These are phyloP conservation scores for Teunomyces aglyptinius DNA, from an alignment of 805 yeast genomes.

Conservation along the genomic window DNA sequence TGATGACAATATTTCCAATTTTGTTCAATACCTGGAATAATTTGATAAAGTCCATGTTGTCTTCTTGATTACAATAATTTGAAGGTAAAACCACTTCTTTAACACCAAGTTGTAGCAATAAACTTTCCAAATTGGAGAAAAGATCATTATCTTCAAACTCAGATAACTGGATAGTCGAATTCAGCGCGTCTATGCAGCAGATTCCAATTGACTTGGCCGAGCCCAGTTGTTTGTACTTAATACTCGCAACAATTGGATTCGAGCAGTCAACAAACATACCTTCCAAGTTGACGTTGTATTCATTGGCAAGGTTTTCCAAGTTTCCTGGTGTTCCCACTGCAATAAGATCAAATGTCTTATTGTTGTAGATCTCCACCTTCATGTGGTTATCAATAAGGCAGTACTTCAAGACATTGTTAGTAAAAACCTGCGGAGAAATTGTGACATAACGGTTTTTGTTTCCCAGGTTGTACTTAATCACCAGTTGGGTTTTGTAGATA, in stretches of 20 bases:
- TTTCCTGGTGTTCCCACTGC: slow-evolving; percentile 88
- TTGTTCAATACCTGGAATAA: slow-evolving; percentile 65
- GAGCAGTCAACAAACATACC: slow-evolving; percentile 55
- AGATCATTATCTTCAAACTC: slow-evolving; percentile 78
- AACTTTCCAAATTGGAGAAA: slow-evolving; percentile 80
- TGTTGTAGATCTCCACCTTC: slow-evolving; percentile 77
- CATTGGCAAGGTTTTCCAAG: slow-evolving; percentile 48
- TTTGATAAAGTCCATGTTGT: slow-evolving; percentile 57
- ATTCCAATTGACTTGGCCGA: slow-evolving; percentile 63
- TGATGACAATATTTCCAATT: slow-evolving; percentile 72
- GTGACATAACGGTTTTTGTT: slow-evolving; percentile 59
- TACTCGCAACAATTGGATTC: slow-evolving; percentile 39
- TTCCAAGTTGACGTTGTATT: slow-evolving; percentile 48
- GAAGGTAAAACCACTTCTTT: slow-evolving; percentile 74
- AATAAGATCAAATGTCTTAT: slow-evolving; percentile 54
- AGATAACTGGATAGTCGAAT: slow-evolving; percentile 62
- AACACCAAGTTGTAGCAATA: slow-evolving; percentile 84
- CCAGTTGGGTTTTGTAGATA: slow-evolving; percentile 81
- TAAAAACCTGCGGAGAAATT: slow-evolving; percentile 70
- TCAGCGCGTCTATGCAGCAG: slow-evolving; percentile 73
- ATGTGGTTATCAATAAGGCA: slow-evolving; percentile 69
- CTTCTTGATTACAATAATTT: slow-evolving; percentile 34
- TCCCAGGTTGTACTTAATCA: slow-evolving; percentile 59
- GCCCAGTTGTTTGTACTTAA: slow-evolving; percentile 34
- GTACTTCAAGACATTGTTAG: slow-evolving; percentile 56